A percentile compares a stretch with the other conserved stretches of the same genome.
Conservation (phyloP, 1,284 basidiomycete species). For the Cryptococcus jaspeensis region DNA sequence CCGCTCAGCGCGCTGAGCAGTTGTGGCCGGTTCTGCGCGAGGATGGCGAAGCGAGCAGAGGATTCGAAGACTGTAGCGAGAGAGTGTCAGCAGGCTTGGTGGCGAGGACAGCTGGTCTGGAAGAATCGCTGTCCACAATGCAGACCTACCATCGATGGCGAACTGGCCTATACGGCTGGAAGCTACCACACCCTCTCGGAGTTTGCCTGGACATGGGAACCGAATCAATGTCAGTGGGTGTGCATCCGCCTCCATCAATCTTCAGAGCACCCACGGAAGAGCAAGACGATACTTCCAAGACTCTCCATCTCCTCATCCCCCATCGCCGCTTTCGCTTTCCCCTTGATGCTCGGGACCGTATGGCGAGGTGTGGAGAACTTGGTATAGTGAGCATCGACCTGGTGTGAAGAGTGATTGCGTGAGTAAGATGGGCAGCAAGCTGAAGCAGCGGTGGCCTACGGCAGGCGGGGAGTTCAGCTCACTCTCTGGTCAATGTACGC, state of each 20-base stretch:
- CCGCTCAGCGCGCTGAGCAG: slow-evolving; percentile 41
- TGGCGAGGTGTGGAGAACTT: slow-evolving; percentile 19
- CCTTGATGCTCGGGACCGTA: slow-evolving; percentile 11
- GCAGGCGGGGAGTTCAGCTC: too few relatives aligned
- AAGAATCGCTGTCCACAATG: too few relatives aligned
- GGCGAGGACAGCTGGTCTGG: not conserved
- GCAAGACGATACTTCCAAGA: slow-evolving; percentile 42
- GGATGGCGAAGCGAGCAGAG: slow-evolving; percentile 39
- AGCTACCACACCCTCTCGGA: slow-evolving; percentile 49
- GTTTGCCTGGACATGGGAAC: slow-evolving; percentile 35
- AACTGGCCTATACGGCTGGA: slow-evolving; percentile 42
- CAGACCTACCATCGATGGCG: slow-evolving; percentile 43
- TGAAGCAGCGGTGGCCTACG: not conserved
- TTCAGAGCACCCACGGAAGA: slow-evolving; percentile 33
- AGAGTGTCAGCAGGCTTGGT: not conserved
- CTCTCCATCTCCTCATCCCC: slow-evolving; percentile 35
- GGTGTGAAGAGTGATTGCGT: too few relatives aligned
- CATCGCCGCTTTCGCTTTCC: not conserved
- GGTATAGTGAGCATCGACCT: slow-evolving; percentile 37
- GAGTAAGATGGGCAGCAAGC: not conserved
- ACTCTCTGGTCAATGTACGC: slow-evolving; percentile 46
- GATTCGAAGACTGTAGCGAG: slow-evolving; percentile 42
- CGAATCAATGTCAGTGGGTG: not conserved
- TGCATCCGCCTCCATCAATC: not conserved
- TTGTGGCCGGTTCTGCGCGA: slow-evolving; percentile 40